Conservation (phyloP, 1,284 basidiomycete species). For the Farysia itapuensis region DNA sequence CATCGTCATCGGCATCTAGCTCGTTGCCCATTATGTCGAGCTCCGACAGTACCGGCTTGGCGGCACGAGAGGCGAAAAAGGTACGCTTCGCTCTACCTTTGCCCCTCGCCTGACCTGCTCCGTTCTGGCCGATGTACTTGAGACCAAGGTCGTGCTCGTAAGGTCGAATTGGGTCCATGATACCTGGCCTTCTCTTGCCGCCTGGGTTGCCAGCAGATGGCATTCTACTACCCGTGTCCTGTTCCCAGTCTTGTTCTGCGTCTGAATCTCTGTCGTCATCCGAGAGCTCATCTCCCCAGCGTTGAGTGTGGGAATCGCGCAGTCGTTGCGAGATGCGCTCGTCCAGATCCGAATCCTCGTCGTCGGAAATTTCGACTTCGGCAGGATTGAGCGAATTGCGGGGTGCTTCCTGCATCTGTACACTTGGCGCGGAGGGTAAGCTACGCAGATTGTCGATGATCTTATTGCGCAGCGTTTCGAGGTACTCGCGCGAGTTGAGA, state of each 20-base stretch:
- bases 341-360: constrained; percentile 60
- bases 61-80: constrained; percentile 37
- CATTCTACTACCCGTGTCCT: constrained; percentile 8
- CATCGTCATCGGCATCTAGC: constrained; percentile 9
- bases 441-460: constrained; percentile 78
- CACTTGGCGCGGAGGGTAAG: constrained; percentile 80
- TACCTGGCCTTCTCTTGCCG: constrained; percentile 12
- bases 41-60: constrained; percentile 24
- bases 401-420: constrained; percentile 82
- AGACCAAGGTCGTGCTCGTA: constrained; percentile 30
- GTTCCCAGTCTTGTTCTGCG: constrained; percentile 4
- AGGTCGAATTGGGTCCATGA: constrained; percentile 26
- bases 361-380: constrained; percentile 60
- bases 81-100: constrained; percentile 36
- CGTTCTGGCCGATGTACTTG: constrained; percentile 31
- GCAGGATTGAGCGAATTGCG: constrained; percentile 65
- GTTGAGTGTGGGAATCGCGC: constrained; percentile 50
- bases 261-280: constrained; percentile 38
- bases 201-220: constrained; percentile 1
- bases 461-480: constrained; percentile 74
- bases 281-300: constrained; percentile 52
- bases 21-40: constrained; percentile 24
- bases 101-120: constrained; percentile 16
- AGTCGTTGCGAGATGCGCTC: constrained; percentile 54
- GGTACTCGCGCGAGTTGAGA: constrained; percentile 78